Conservation (phyloP, 306 rosid genomes). For the Fragaria nilgerrensis region DNA sequence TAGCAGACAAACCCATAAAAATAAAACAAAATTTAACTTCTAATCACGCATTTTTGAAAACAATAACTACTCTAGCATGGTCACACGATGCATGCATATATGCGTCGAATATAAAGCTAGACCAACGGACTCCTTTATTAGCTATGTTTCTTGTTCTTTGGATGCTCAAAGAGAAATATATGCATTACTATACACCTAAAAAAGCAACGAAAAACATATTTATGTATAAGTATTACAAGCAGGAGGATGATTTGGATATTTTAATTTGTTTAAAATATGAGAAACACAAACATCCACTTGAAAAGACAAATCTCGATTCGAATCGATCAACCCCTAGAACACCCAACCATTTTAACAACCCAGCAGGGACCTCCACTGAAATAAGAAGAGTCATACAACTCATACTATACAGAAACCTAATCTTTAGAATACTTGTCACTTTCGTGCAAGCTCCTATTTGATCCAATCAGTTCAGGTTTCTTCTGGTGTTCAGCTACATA, state of each 20-base stretch:
- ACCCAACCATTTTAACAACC: conserved; percentile 1
- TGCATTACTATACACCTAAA: neutral
- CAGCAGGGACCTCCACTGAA: neutral
- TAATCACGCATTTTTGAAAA: no score
- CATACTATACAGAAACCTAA: neutral
- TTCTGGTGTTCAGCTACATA: neutral
- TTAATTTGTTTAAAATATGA: neutral
- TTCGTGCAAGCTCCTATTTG: neutral
- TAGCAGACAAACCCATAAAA: no score
- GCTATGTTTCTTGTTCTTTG: neutral
- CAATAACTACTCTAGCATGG: no score
- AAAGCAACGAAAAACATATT: neutral
- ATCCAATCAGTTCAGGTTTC: neutral
- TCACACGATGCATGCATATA: no score
- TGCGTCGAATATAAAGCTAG: no score
- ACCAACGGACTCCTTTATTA: no score
- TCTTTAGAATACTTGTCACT: neutral
- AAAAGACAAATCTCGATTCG: neutral
- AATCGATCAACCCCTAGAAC: neutral
- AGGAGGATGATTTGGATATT: neutral
- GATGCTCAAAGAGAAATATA: neutral
- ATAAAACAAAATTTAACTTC: no score
- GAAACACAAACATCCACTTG: neutral
- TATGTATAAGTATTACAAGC: neutral
- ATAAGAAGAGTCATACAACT: neutral